Evolutionary conservation across 1,284 basidiomycete species (phyloP), one percentile per base, ranked within the genome.

Genomic region (Ceratobasidium sp.): DNA sequence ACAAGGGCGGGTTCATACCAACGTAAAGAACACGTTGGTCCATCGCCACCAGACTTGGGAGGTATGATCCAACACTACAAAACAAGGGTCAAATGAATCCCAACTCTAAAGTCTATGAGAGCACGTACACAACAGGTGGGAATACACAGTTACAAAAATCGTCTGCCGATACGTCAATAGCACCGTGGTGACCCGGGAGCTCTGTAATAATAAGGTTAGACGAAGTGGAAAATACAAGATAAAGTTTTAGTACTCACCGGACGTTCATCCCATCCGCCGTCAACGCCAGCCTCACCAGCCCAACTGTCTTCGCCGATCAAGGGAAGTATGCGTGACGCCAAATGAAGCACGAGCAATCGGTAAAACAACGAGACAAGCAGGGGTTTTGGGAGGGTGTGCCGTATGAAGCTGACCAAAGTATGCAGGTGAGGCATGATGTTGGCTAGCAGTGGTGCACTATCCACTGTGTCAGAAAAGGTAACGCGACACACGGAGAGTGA

Each of bases 11-110:
- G 17, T 20, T 38, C 65, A 28, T 54, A 77, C 75, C 56, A 95
- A 87, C 3, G 93, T 95, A 83, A 95, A 92, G 85, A 94, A 93
- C 46, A 95, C 91, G 82, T 93, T 94, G 86, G 92, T 92, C 94
- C 93, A 95, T 81, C 94, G 88, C 92, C 94, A 95, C 93, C 94
- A 95, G 69, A 94, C 90, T 83, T 95, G 93, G 9, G 93, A 93
- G n/a, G 93, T 92, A 81, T 93, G 91, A 82, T 81, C 81, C 15
- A 81, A 79, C 20, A 82, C 81, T 81, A 56, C 42, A 59, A 23
- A n/a, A n/a, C 15, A 33, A 26, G 40, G 28, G 61, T 69, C 42
- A 67, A 44, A 26, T 69, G 28, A 20, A 50, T 17, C 20, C 20
- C 9, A 5, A 40, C n/a, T 28, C 15, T 40, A n/a, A n/a, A n/a